phyloP scores from a whole-genome alignment of 2,329 filamentous ascomycete genomes.

The Trichoderma polysporum region DNA sequence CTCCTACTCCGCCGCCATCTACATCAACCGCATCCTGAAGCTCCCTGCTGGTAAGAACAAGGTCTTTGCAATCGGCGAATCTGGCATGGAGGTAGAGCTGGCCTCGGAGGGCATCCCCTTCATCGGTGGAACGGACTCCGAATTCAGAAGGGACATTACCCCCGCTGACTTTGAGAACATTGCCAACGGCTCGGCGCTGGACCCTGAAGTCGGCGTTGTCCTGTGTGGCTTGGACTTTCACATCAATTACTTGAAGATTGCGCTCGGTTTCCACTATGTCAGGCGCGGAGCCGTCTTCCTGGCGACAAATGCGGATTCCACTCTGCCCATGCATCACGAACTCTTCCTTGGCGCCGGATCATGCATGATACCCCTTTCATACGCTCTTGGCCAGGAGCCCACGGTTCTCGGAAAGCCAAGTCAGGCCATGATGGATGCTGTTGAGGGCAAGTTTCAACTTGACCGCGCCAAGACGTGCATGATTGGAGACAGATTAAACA shows the following conservation, averaged over 20 bases:
- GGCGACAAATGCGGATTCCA: constrained; percentile 91
- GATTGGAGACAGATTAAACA: constrained; percentile 91
- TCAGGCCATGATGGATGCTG: constrained; percentile 98
- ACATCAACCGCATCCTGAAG: constrained; percentile 89
- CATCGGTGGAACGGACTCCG: constrained; percentile 82
- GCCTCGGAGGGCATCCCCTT: constrained; percentile 73
- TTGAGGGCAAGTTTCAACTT: constrained; percentile 93
- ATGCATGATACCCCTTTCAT: constrained; percentile 72
- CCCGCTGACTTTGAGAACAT: constrained; percentile 78
- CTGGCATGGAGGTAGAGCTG: constrained; percentile 87
- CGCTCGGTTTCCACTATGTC: constrained; percentile 83
- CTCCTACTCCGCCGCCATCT: constrained; percentile 91
- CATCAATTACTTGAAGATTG: constrained; percentile 90
- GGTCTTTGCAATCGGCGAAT: constrained; percentile 90
- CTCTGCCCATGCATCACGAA: constrained; percentile 74
- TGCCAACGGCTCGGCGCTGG: constrained; percentile 71
- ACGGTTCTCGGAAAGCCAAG: constrained; percentile 88
- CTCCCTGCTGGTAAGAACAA: constrained; percentile 79
- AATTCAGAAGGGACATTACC: constrained; percentile 72
- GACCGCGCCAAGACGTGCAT: constrained; percentile 86
- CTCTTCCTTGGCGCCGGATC: constrained; percentile 92
- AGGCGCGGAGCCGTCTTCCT: constrained; percentile 79
- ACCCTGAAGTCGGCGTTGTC: constrained; percentile 86
- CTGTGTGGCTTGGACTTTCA: constrained; percentile 91
- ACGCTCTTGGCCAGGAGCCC: constrained; percentile 69